Percentiles rank a stretch among this genome's conserved stretches.
These are phyloP conservation scores for Carex littledalei DNA, from an alignment of 176 grass and related monocot species.

Conservation along the genomic window DNA sequence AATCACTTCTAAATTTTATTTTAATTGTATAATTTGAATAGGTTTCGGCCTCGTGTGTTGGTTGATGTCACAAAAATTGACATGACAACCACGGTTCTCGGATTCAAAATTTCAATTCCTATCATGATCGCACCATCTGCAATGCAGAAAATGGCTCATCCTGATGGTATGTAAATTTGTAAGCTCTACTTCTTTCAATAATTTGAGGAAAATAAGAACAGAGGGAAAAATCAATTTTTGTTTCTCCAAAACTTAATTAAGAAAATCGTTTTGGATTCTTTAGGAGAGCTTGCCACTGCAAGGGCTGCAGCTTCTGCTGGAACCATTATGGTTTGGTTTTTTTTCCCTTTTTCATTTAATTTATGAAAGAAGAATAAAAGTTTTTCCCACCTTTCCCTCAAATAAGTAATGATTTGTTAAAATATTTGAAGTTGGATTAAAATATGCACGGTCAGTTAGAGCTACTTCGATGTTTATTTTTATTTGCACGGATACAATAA, in stretches of 20 bases:
- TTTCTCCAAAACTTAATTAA: neutral
- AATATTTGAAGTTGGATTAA: neutral
- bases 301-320: slow-evolving; percentile 73
- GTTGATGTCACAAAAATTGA: slow-evolving; percentile 74
- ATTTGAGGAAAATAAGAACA: neutral
- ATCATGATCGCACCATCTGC: slow-evolving; percentile 91
- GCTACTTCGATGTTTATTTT: neutral
- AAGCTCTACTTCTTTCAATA: neutral
- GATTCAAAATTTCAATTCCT: slow-evolving; percentile 91
- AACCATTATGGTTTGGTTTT: slow-evolving; percentile 85
- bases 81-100: slow-evolving; percentile 58
- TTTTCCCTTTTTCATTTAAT: neutral
- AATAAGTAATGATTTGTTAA: neutral
- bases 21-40: slow-evolving; percentile 18
- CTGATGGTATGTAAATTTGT: slow-evolving; percentile 44
- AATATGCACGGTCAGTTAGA: no score
- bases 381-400: neutral
- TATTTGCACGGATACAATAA: neutral
- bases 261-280: neutral
- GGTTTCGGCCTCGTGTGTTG: slow-evolving; percentile 72
- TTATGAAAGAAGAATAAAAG: neutral
- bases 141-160: slow-evolving; percentile 99
- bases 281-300: slow-evolving; percentile 93
- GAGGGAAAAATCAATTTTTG: neutral
- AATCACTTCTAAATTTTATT: neutral